Evolutionary conservation across 495 filamentous ascomycete genomes (phyloP).

Genomic region (Trichoderma reesei): DNA sequence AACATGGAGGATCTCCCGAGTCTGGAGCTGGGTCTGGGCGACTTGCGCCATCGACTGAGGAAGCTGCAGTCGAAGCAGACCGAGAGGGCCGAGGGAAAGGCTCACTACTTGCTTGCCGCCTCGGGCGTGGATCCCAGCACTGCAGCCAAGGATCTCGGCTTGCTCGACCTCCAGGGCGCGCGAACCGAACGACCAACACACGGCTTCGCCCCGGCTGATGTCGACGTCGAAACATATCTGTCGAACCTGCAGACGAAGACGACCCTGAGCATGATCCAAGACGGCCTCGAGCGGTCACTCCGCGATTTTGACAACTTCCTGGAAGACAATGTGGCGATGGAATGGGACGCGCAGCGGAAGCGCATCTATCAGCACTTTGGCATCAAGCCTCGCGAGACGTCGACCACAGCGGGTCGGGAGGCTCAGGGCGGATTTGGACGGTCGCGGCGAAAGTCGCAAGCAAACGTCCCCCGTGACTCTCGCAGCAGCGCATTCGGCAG

Average conservation of each 20-base stretch:
- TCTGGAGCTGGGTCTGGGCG: constrained; percentile 75
- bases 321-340: constrained; percentile 86
- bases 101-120: constrained; percentile 79
- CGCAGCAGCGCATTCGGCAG: constrained; percentile 51
- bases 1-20: constrained; percentile 50
- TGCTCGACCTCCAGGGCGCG: constrained; percentile 33
- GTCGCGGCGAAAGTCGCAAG: constrained; percentile 36
- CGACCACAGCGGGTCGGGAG: constrained; percentile 50
- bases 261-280: constrained; percentile 79
- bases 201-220: constrained; percentile 36
- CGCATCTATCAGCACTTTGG: constrained; percentile 95
- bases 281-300: constrained; percentile 75
- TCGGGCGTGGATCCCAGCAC: constrained; percentile 77
- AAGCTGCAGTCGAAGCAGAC: constrained; percentile 55
- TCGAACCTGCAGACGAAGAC: constrained; percentile 79
- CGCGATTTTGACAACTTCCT: constrained; percentile 86
- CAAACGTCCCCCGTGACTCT: constrained; percentile 24
- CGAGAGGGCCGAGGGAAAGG: constrained; percentile 50
- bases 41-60: constrained; percentile 74
- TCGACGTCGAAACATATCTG: constrained; percentile 76
- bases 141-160: constrained; percentile 67
- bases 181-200: constrained; percentile 23
- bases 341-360: constrained; percentile 89
- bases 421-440: constrained; percentile 39
- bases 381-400: constrained; percentile 53